phyloP scores from a whole-genome alignment of 345 rosid genomes.

The Camelina neglecta region DNA sequence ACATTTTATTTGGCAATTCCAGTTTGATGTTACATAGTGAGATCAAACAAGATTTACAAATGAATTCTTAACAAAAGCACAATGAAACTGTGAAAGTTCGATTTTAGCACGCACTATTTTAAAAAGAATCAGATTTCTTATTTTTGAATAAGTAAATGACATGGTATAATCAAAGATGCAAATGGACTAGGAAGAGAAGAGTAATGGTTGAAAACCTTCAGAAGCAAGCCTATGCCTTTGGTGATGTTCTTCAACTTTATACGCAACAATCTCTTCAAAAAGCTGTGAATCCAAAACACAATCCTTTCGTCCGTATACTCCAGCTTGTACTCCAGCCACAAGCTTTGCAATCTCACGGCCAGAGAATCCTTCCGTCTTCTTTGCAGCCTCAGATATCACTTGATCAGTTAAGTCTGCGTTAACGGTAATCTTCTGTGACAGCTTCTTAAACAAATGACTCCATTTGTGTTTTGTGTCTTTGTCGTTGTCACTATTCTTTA shows the following conservation, averaged over 20 bases:
- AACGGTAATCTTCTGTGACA: constrained; percentile 64
- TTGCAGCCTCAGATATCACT: constrained; percentile 74
- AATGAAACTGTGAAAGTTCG: too few relatives aligned
- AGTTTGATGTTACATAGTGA: neutral
- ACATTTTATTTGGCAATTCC: neutral
- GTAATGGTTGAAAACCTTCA: constrained; percentile 34
- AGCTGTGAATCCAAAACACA: constrained; percentile 72
- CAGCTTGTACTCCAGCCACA: constrained; percentile 89
- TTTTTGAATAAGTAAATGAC: neutral
- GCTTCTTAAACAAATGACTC: constrained; percentile 58
- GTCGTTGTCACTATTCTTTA: constrained; percentile 47
- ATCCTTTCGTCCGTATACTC: constrained; percentile 74
- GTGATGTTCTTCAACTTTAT: constrained; percentile 82
- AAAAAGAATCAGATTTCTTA: neutral
- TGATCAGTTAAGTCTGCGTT: constrained; percentile 65
- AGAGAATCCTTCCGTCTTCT: constrained; percentile 85
- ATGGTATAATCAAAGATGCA: constrained; percentile 14
- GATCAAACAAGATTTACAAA: neutral
- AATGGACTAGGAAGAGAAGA: constrained; percentile 39
- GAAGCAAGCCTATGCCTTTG: constrained; percentile 71
- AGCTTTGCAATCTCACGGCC: constrained; percentile 97
- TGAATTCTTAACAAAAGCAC: neutral
- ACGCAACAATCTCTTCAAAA: constrained; percentile 77
- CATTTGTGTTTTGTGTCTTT: constrained; percentile 42
- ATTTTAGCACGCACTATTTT: too few relatives aligned